A percentile compares a stretch with the other conserved stretches of the same genome.
Evolutionary conservation across 768 basidiomycete genomes (phyloP).

Genomic region (Russula emetica): DNA sequence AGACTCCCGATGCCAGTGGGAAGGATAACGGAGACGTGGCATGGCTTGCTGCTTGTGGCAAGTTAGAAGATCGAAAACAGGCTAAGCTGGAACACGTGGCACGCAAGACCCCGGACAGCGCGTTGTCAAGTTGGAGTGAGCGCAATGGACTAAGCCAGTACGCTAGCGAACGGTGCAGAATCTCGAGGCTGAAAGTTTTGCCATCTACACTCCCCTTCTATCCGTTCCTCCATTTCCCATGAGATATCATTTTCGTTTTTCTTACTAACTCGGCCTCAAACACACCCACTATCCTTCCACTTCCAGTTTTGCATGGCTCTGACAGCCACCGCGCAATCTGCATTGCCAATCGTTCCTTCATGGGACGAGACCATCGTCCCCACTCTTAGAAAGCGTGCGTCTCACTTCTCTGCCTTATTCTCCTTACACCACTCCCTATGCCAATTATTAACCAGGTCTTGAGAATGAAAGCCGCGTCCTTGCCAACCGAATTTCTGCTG

Average conservation of each 20-base stretch:
- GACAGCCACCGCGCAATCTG: conserved; percentile 40
- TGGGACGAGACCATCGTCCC: conserved; percentile 87
- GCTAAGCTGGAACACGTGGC: not conserved
- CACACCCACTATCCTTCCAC: conserved; percentile 1
- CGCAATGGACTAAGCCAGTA: not conserved
- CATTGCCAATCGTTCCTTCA: conserved; percentile 42
- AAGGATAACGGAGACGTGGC: no score
- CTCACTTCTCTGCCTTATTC: conserved; percentile 16
- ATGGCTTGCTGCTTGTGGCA: no score
- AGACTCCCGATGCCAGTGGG: no score
- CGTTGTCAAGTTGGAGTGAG: not conserved
- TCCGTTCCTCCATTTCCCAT: conserved; percentile 7
- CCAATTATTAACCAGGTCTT: conserved; percentile 49
- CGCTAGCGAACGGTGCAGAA: not conserved
- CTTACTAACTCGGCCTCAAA: conserved; percentile 7
- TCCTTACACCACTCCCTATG: conserved; percentile 20
- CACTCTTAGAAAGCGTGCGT: conserved; percentile 58
- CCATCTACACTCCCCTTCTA: conserved; percentile 3
- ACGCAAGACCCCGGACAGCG: not conserved
- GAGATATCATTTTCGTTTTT: conserved; percentile 17
- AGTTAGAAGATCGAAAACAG: no score
- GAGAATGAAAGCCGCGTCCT: conserved; percentile 77
- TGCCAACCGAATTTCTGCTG: conserved; percentile 68
- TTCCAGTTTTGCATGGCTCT: conserved; percentile 38
- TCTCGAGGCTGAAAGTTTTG: not conserved